A percentile compares a stretch with the other conserved stretches of the same genome.
These are phyloP conservation scores for Phytophthora sp. DNA, from an alignment of 352 stramenopile genomes.

Conservation along the genomic window DNA sequence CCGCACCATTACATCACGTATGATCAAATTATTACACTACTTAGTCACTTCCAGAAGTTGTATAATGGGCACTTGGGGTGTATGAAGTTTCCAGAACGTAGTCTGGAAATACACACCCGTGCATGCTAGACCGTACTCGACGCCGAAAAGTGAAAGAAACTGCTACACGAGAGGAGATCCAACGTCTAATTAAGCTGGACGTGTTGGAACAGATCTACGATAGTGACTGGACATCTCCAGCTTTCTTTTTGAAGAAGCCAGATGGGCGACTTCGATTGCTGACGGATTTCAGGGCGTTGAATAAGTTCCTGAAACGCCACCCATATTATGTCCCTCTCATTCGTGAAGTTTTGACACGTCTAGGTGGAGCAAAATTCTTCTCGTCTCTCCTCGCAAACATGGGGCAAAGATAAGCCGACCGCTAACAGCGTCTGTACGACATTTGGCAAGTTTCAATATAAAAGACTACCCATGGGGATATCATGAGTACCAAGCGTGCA, in stretches of 20 bases:
- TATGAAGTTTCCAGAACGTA: constrained; percentile 10
- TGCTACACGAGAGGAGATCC: neutral
- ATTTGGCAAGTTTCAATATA: constrained; percentile 21
- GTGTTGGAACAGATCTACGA: constrained; percentile 25
- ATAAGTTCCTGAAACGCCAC: constrained; percentile 11
- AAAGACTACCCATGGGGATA: constrained; percentile 12
- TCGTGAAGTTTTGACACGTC: neutral
- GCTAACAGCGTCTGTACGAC: too few species aligned
- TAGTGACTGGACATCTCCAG: constrained; percentile 8
- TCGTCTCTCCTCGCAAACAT: constrained; percentile 21
- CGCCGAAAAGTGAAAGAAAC: constrained; percentile 5
- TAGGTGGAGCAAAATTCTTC: constrained; percentile 19
- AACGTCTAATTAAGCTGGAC: constrained; percentile 3
- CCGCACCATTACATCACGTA: too few species aligned
- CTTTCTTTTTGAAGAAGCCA: constrained; percentile 19
- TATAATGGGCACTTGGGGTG: constrained; percentile 12
- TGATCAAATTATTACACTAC: too few species aligned
- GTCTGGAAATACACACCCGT: neutral
- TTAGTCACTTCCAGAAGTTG: constrained; percentile 1
- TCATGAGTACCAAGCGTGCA: constrained; percentile 25
- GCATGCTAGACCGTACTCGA: constrained; percentile 1
- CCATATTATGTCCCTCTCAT: constrained; percentile 8
- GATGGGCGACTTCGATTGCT: constrained; percentile 8
- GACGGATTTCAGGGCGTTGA: constrained; percentile 15
- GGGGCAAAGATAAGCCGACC: too few species aligned